phyloP scores from a whole-genome alignment of 495 filamentous ascomycete genomes.

The Cryomyces minteri region DNA sequence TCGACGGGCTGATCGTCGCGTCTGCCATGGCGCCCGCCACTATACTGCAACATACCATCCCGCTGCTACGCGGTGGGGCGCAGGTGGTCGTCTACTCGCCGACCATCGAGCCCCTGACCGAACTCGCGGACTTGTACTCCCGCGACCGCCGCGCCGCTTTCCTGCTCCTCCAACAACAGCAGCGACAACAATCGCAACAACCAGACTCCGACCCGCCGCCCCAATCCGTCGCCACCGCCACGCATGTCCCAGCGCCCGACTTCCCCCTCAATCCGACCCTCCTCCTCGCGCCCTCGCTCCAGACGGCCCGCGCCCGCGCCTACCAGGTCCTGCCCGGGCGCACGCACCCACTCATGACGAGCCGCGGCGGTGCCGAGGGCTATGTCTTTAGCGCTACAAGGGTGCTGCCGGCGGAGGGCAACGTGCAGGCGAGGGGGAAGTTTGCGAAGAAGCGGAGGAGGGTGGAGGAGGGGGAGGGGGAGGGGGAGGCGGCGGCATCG shows the following conservation, averaged over 20 bases:
- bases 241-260: constrained; percentile 24
- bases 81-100: constrained; percentile 72
- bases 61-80: constrained; percentile 65
- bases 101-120: constrained; percentile 53
- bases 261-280: constrained; percentile 74
- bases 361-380: constrained; percentile 71
- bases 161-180: constrained; percentile 17
- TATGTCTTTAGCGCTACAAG: constrained; percentile 72
- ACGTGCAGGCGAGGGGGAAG: constrained; percentile 66
- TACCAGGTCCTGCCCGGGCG: constrained; percentile 89
- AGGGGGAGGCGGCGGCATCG: too few species aligned
- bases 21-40: constrained; percentile 61
- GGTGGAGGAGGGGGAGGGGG: neutral
- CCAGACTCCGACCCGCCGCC: neutral
- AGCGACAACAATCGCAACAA: neutral
- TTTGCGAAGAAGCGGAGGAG: constrained; percentile 32
- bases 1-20: constrained; percentile 68
- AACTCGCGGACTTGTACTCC: constrained; percentile 63
- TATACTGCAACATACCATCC: constrained; percentile 53
- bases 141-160: constrained; percentile 58
- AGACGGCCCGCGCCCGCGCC: constrained; percentile 50
- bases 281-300: constrained; percentile 59
- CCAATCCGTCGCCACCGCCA: constrained; percentile 1
- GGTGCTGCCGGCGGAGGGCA: constrained; percentile 59
- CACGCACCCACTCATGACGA: constrained; percentile 88